Base-by-base conservation (phyloP, 805 yeast species). In the Myxozyma nipponensis region DNA sequence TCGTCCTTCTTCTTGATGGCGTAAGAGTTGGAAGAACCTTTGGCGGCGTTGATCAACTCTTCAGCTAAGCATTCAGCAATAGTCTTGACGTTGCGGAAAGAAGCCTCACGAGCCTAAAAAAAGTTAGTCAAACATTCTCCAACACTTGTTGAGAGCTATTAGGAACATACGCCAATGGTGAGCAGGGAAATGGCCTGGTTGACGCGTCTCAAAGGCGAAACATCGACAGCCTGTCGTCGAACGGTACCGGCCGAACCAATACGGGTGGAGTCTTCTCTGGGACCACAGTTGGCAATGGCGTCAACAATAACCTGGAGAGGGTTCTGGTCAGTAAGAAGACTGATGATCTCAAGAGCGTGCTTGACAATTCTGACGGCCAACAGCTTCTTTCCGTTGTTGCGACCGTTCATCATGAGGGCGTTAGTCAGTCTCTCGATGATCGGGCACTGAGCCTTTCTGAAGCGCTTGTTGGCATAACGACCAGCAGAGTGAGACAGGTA, bases 1-100 rank as follows among this genome's bases (percentile, higher is more conserved):
- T 93, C 99, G 78, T 93, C 99, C 95, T 93, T 93, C 98, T 93
- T 93, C 95, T 93, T 93, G 82, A 93, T 95, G 70, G 98, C 98
- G 77, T 90, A 95, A 72, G 98, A 93, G 77, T 97, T 95, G 66
- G 99, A 90, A 71, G 98, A 93, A 79, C 98, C 98, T 85, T 93
- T 93, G 73, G 95, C 98, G 71, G 99, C 99, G 83, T 93, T 93
- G 77, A 93, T 95, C 77, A 93, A 86, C 84, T 93, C 99, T 83
- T 93, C 99, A 74, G 99, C 98, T 75, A 93, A 86, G 80, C 98
- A 93, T 81, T 93, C 99, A 73, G 98, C 95, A 77, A 93, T 93
- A 76, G 98, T 89, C 88, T 95, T 93, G 81, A 93, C 81, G 90
- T 93, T 93, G 85, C 98, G 93, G 97, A 93, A 93, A 72, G 98